phyloP scores from a whole-genome alignment of 305 asterid species.

The Coffea humblotiana region DNA sequence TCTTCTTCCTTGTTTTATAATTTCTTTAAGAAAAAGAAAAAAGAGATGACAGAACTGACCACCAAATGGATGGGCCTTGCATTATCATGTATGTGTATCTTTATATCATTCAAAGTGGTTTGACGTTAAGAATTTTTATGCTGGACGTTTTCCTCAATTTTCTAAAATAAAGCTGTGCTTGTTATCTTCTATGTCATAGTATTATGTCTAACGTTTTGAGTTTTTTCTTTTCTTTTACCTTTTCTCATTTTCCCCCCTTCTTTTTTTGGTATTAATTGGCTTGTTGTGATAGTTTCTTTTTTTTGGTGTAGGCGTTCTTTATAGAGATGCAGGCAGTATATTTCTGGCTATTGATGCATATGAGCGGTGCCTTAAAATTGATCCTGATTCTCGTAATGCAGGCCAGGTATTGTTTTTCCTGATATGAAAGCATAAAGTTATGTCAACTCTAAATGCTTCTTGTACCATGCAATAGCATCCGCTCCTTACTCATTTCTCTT shows the following conservation, averaged over 20 bases:
- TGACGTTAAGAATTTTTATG: neutral
- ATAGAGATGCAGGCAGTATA: constrained; percentile 98
- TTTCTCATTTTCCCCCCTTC: neutral
- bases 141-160: neutral
- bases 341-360: constrained; percentile 97
- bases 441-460: neutral
- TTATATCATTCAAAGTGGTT: neutral
- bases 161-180: constrained; percentile 1
- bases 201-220: neutral
- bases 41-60: neutral
- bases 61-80: neutral
- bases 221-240: neutral
- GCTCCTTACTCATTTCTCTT: neutral
- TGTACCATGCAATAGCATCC: neutral
- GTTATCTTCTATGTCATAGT: neutral
- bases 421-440: constrained; percentile 18
- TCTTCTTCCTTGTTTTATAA: neutral
- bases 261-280: neutral
- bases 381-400: constrained; percentile 98
- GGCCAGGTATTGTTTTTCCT: constrained; percentile 71
- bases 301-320: constrained; percentile 73
- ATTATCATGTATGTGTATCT: neutral
- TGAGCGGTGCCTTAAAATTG: constrained; percentile 97
- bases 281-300: neutral
- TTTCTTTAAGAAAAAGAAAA: too few species aligned